These are phyloP conservation scores for Butyriboletus appendiculatus DNA, from an alignment of 1,284 basidiomycete species.

Conservation along the genomic window DNA sequence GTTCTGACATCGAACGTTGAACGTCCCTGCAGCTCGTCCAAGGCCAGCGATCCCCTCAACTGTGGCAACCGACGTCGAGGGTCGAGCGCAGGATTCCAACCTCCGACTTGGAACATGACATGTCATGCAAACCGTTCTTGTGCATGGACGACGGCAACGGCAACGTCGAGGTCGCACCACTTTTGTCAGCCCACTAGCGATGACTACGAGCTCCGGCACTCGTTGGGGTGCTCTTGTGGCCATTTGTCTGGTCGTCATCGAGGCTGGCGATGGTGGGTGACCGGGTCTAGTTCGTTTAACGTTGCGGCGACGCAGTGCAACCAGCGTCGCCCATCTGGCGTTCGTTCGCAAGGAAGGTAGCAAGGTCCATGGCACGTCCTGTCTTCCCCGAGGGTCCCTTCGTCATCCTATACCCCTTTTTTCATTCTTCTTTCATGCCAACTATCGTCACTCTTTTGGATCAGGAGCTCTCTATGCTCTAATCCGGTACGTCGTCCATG, in stretches of 20 bases:
- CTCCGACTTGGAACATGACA: neutral
- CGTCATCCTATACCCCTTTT: conserved; percentile 12
- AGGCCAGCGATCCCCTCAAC: neutral
- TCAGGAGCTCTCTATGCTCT: neutral
- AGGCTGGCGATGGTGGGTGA: neutral
- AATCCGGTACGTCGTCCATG: no score
- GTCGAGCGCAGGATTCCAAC: neutral
- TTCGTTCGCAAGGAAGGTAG: no score
- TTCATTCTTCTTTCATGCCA: neutral
- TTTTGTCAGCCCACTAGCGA: neutral
- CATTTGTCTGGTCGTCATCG: neutral
- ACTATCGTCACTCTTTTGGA: conserved; percentile 5
- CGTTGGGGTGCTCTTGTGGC: neutral
- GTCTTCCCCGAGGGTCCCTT: neutral
- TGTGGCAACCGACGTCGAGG: neutral
- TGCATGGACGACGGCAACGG: neutral
- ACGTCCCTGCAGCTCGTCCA: neutral
- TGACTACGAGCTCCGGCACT: neutral
- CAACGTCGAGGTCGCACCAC: neutral
- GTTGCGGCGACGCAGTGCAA: neutral
- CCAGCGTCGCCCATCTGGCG: neutral
- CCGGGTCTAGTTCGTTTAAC: neutral
- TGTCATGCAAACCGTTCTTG: neutral
- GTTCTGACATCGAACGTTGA: neutral
- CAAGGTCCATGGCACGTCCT: neutral